Percentiles rank a stretch among this genome's conserved stretches.
These are phyloP conservation scores for Polygonum aviculare DNA, from an alignment of 148 eudicot species.

Conservation along the genomic window DNA sequence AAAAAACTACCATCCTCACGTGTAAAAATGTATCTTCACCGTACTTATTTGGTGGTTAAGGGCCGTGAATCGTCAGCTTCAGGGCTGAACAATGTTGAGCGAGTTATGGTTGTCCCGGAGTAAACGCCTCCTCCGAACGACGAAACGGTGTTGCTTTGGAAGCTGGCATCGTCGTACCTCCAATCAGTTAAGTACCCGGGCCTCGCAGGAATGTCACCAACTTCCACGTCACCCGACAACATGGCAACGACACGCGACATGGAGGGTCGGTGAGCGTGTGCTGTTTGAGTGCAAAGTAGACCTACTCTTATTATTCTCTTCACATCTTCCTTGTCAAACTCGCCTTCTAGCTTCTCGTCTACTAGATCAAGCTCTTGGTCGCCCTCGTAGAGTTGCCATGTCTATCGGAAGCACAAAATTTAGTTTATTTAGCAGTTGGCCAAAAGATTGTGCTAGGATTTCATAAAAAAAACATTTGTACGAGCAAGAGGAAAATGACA, in stretches of 20 bases:
- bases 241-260: constrained; percentile 86
- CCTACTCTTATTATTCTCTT: constrained; percentile 48
- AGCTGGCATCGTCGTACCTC: constrained; percentile 48
- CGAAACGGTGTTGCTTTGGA: constrained; percentile 16
- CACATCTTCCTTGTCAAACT: constrained; percentile 48
- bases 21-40: neutral
- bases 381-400: constrained; percentile 41
- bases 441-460: too few species aligned
- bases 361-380: constrained; percentile 48
- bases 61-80: neutral
- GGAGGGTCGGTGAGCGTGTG: constrained; percentile 64
- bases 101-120: neutral
- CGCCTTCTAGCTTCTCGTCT: constrained; percentile 38
- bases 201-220: constrained; percentile 40
- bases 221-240: constrained; percentile 65
- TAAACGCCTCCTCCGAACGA: neutral
- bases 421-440: neutral
- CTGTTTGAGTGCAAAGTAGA: constrained; percentile 80
- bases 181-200: constrained; percentile 81
- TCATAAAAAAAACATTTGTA: neutral
- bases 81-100: neutral
- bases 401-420: neutral
- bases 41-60: neutral
- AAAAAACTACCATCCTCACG: too few species aligned
- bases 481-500: neutral